These are phyloP conservation scores for Fusarium robinianum DNA, from an alignment of 2,329 filamentous ascomycete genomes.

Conservation along the genomic window DNA sequence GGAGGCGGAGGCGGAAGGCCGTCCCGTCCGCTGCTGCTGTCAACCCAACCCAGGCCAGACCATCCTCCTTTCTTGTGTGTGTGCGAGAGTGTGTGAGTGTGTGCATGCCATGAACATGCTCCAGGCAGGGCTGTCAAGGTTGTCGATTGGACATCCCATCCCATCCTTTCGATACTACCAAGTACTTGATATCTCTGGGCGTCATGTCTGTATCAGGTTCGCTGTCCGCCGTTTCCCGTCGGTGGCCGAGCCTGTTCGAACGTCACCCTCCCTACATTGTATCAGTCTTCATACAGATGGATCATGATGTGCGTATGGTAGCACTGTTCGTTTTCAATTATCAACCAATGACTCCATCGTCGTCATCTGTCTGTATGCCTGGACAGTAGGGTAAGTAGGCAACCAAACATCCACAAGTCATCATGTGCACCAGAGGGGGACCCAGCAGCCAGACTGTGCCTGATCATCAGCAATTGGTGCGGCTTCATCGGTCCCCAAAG, in stretches of 20 bases:
- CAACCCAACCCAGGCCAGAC: no score
- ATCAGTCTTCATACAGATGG: slow-evolving; percentile 5
- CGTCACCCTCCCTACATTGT: not conserved
- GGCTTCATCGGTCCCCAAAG: no score
- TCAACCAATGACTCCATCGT: no score
- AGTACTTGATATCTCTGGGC: no score
- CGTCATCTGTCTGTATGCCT: no score
- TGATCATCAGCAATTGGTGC: slow-evolving; percentile 7
- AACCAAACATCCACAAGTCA: no score
- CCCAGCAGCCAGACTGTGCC: not conserved
- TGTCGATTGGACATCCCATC: slow-evolving; percentile 16
- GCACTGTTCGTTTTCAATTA: not conserved
- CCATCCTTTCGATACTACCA: no score
- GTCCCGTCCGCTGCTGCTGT: no score
- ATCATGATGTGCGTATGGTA: no score
- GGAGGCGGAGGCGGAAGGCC: slow-evolving; percentile 23
- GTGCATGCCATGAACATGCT: slow-evolving; percentile 1
- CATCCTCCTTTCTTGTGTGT: no score
- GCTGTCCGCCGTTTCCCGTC: slow-evolving; percentile 33
- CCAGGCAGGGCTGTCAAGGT: no score
- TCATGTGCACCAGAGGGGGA: slow-evolving; percentile 5
- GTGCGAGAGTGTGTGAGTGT: slow-evolving; percentile 2
- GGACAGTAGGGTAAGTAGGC: no score
- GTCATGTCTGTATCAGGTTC: slow-evolving; percentile 8
- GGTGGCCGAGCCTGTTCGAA: slow-evolving; percentile 19